These are phyloP conservation scores for Fomes fomentarius DNA, from an alignment of 1,284 basidiomycete genomes.

Conservation along the genomic window DNA sequence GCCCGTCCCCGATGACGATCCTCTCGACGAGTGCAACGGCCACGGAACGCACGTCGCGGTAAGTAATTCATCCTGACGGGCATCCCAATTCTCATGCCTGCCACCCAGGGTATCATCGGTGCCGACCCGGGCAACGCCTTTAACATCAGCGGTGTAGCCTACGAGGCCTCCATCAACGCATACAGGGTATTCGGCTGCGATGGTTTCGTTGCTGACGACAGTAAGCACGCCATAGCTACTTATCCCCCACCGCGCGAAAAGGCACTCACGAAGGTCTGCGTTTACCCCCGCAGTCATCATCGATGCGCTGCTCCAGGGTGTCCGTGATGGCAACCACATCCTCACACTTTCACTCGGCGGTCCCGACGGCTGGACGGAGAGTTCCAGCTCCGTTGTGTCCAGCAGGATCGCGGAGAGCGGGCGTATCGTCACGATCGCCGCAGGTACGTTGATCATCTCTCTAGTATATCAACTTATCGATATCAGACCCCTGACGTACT, in stretches of 20 bases:
- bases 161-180: conserved; percentile 44
- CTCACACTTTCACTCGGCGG: conserved; percentile 67
- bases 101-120: conserved; percentile 59
- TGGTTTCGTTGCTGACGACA: conserved; percentile 48
- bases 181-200: conserved; percentile 56
- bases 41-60: conserved; percentile 68
- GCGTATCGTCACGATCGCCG: conserved; percentile 57
- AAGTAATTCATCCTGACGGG: conserved; percentile 14
- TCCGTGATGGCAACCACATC: conserved; percentile 57
- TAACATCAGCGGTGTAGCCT: conserved; percentile 58
- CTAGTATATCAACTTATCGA: background rate
- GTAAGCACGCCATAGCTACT: conserved; percentile 32
- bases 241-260: background rate
- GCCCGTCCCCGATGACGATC: conserved; percentile 48
- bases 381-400: conserved; percentile 54
- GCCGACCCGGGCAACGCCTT: conserved; percentile 59
- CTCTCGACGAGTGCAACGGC: conserved; percentile 53
- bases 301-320: conserved; percentile 50
- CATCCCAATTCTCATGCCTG: background rate
- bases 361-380: conserved; percentile 62
- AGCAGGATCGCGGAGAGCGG: conserved; percentile 53
- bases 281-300: conserved; percentile 43
- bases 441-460: conserved; percentile 33
- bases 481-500: background rate
- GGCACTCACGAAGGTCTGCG: background rate